Evolutionary conservation across 1,139 yeast genomes (phyloP), one percentile per base, ranked within the genome.

Genomic region (Hemisphaericaspora subhashii): DNA sequence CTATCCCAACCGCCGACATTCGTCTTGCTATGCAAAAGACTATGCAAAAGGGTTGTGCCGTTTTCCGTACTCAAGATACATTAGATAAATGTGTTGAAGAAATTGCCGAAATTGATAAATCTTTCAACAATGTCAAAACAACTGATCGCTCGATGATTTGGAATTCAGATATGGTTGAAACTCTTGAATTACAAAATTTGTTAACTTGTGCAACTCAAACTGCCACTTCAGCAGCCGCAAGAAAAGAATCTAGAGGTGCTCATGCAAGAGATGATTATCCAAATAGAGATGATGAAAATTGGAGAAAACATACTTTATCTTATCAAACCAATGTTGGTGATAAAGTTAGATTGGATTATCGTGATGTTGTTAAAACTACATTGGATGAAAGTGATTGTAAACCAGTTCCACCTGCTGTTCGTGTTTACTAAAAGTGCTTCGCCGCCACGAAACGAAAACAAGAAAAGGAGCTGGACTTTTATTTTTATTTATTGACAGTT

Each of bases 181-280:
- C 98, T 41, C 77, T 92, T 57, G 98, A 92, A 71, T 78, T 92
- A 64, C 97, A 90, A 71, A 92, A 92, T 83, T 79, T 92, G 76
- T 77, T 92, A 62, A 90, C 98, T 40, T 89, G 97, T 77, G 98
- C 98, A 47, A 83, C 86, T 53, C 98, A 92, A 75, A 90, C 98
- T 40, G 98, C 98, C 34, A 73, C 72, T 52, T 82, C 96, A 45
- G 98, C 98, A 38, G 90, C 94, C 47, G 95, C 89, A 43, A 87
- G 98, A 79, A 84, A 74, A 60, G 98, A 92, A 74, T 89, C 97
- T 35, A 88, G 98, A 78, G 98, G 98, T 74, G 98, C 98, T 39
- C 98, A 92, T 61, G 98, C 98, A 48, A 86, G 98, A 76, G 98
- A 92, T 68, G 98, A 92, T 68, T 90, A 68, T 74, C 97, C 95